Evolutionary conservation across 441 rosid species (phyloP).

Genomic region (Gossypium davidsonii): DNA sequence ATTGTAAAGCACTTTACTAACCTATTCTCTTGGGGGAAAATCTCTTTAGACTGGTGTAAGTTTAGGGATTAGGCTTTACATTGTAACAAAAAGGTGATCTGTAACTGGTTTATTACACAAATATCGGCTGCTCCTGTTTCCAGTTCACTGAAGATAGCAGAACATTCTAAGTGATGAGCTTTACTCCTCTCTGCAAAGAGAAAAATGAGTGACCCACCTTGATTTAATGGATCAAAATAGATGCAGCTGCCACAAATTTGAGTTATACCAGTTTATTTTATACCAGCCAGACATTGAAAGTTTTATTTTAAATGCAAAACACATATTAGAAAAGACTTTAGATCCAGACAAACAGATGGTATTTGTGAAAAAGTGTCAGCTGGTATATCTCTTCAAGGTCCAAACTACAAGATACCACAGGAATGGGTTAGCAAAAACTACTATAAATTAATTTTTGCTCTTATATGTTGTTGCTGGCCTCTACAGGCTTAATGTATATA

Average conservation of each 20-base stretch:
- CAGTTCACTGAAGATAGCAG: constrained; percentile 67
- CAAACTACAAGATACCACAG: not conserved
- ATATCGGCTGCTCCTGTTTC: not conserved
- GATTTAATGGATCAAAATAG: not conserved
- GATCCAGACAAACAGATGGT: not conserved
- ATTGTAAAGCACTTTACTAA: not conserved
- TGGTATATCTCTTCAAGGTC: not conserved
- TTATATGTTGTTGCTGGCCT: not conserved
- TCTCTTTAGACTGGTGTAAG: not conserved
- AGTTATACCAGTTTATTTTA: not conserved
- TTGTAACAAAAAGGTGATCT: not conserved
- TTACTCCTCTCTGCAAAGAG: not conserved
- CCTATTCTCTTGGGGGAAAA: not conserved
- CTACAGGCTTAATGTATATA: not conserved
- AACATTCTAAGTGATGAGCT: not conserved
- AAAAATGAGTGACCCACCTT: not conserved
- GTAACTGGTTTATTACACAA: not conserved
- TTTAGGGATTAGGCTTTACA: not conserved
- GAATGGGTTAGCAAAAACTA: not conserved
- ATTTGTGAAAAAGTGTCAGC: not conserved
- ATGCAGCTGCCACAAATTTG: not conserved
- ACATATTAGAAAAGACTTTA: not conserved
- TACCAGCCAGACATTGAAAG: not conserved
- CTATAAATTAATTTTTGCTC: not conserved
- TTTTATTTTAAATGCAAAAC: not conserved